These are phyloP conservation scores for Sclerotinia nivalis DNA, from an alignment of 2,329 filamentous ascomycete genomes.

Conservation along the genomic window DNA sequence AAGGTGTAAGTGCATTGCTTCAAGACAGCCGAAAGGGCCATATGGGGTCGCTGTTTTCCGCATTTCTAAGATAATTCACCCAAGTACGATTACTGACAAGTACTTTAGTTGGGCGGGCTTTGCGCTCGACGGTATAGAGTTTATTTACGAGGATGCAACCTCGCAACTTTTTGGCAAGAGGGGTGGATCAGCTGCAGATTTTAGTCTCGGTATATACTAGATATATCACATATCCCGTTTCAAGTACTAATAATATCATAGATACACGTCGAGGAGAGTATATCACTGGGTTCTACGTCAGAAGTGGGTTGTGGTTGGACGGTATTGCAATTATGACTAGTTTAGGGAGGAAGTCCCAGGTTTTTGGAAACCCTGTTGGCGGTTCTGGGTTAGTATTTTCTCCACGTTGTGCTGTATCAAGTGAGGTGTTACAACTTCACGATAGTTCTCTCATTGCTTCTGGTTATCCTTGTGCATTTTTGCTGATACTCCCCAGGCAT, in stretches of 20 bases:
- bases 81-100: conserved; percentile 4
- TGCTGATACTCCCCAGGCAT: conserved; percentile 55
- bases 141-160: conserved; percentile 84
- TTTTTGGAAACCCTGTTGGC: conserved; percentile 79
- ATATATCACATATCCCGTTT: neutral
- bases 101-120: conserved; percentile 48
- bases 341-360: conserved; percentile 77
- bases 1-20: conserved; percentile 53
- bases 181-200: conserved; percentile 68
- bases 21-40: neutral
- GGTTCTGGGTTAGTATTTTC: conserved; percentile 72
- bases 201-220: conserved; percentile 67
- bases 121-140: conserved; percentile 84
- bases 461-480: neutral
- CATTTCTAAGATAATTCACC: neutral
- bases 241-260: conserved; percentile 39
- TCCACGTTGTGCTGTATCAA: neutral
- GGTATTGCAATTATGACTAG: conserved; percentile 89
- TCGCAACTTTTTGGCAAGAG: conserved; percentile 84
- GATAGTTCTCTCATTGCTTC: neutral
- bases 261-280: conserved; percentile 85
- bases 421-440: neutral
- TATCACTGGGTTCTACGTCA: conserved; percentile 80
- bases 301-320: conserved; percentile 81
- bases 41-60: neutral